Base-by-base conservation (phyloP, 805 yeast genomes). In the Ogataea trehaloabstinens region DNA sequence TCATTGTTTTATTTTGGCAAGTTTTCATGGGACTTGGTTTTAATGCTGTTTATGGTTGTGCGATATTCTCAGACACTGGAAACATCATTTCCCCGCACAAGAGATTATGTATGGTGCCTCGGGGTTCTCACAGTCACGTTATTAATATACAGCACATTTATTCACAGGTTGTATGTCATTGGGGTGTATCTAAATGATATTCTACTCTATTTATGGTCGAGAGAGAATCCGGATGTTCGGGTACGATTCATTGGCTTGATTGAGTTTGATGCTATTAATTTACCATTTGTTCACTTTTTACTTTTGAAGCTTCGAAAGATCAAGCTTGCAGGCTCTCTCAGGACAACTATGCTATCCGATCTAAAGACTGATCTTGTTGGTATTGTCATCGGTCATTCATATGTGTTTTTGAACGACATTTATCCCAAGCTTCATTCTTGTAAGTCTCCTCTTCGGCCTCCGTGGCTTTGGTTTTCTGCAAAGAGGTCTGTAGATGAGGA, bases 131-230 rank as follows among this genome's bases (percentile, higher is more conserved):
- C 62, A 18, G 24, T 49, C 4, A 38, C 58, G 12, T 45, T 70
- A n/a, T 30, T 68, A 24, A 28, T 61, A 10, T 64, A 63, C 38
- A 51, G 67, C n/a, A 43, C 53, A 8, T 48, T 49, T 25, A 34
- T 54, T 8, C 49, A 54, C 24, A 53, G 61, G 19, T 34, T 68
- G 13, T 52, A 55, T 19, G 47, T 68, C 33, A 45, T 69, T 19
- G 76, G 78, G 3, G 54, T 63, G 2, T 53, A 64, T 15, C 56
- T 78, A 19, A 56, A 55, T 28, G 63, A 60, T 20, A 51, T 60
- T 5, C 43, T 76, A 30, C 50, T 68, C 6, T 76, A 71, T 46
- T 56, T 76, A 20, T 68, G 76, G 70, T 64, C 78, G 3, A 61
- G 76, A 20, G 64, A 69, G 15, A 64, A 68, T 41, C 74, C 76